A percentile compares a stretch with the other conserved stretches of the same genome.
These are phyloP conservation scores for Hymenoscyphus infarciens DNA, from an alignment of 2,329 filamentous ascomycete species.

Conservation along the genomic window DNA sequence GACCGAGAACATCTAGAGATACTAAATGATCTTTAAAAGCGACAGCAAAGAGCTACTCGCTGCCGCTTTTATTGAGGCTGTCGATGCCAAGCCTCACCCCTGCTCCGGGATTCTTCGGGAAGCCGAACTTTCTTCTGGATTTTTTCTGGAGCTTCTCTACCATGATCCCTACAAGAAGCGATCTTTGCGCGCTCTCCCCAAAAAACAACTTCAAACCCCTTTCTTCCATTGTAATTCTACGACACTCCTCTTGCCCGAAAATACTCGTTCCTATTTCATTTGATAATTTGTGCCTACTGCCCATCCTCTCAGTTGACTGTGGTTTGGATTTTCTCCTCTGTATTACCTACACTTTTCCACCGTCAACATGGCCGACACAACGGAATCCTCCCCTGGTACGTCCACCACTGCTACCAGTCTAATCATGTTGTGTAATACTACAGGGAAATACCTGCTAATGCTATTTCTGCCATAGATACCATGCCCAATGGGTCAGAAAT, in stretches of 20 bases:
- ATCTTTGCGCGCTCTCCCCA: constrained; percentile 18
- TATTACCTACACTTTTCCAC: constrained; percentile 14
- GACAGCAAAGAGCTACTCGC: too few relatives aligned
- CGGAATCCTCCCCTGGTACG: constrained; percentile 30
- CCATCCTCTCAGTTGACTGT: constrained; percentile 17
- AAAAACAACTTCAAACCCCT: constrained; percentile 11
- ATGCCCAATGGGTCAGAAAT: constrained; percentile 19
- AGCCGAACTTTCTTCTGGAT: constrained; percentile 1
- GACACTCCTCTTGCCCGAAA: constrained; percentile 13
- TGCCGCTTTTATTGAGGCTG: too few relatives aligned
- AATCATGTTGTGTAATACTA: neutral
- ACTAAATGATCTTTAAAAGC: too few relatives aligned
- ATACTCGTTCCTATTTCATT: constrained; percentile 16
- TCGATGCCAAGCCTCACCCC: too few relatives aligned
- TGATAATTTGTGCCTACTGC: constrained; percentile 16
- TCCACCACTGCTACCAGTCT: constrained; percentile 3
- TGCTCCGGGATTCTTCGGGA: too few relatives aligned
- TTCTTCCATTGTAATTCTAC: constrained; percentile 19
- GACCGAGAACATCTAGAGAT: too few relatives aligned
- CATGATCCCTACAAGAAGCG: constrained; percentile 14
- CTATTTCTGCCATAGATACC: constrained; percentile 19
- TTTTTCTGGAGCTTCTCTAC: constrained; percentile 6
- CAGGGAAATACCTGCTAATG: constrained; percentile 9
- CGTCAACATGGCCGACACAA: constrained; percentile 34
- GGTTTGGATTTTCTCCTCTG: constrained; percentile 12